phyloP scores from a whole-genome alignment of 1,284 basidiomycete species.

The Athelia psychrophila region DNA sequence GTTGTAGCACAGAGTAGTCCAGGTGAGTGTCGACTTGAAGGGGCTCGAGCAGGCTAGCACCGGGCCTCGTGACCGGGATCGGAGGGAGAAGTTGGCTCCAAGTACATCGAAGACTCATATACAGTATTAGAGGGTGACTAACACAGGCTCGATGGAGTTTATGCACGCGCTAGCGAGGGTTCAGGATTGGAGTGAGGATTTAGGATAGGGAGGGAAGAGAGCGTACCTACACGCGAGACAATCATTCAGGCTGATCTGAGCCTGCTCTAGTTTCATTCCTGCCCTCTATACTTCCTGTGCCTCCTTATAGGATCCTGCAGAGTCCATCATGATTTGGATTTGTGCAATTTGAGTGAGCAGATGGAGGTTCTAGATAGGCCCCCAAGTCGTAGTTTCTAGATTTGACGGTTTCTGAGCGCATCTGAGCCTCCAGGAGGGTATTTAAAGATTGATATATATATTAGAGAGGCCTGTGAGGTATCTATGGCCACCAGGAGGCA shows the following conservation, averaged over 20 bases:
- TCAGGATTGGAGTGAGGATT: conserved; percentile 10
- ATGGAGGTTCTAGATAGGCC: too few species aligned
- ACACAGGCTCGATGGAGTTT: conserved; percentile 87
- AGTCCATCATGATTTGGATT: conserved; percentile 91
- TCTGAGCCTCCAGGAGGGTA: too few species aligned
- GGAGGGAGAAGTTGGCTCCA: conserved; percentile 44
- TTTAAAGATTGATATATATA: too few species aligned
- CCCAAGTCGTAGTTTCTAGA: too few species aligned
- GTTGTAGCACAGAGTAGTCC: conserved; percentile 59
- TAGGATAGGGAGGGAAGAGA: not conserved
- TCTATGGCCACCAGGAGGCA: too few species aligned
- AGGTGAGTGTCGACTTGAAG: conserved; percentile 69
- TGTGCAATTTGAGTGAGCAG: conserved; percentile 22
- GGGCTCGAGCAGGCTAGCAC: conserved; percentile 38
- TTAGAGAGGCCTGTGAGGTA: too few species aligned
- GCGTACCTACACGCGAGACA: conserved; percentile 87
- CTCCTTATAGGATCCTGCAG: conserved; percentile 78
- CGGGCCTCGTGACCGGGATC: conserved; percentile 42
- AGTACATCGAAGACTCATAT: conserved; percentile 85
- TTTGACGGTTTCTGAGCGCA: too few species aligned
- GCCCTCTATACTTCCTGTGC: conserved; percentile 39
- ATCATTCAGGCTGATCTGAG: conserved; percentile 94
- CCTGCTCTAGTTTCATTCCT: conserved; percentile 76
- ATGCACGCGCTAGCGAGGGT: conserved; percentile 80
- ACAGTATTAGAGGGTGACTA: conserved; percentile 51